A percentile compares a stretch with the other conserved stretches of the same genome.
These are phyloP conservation scores for Talaromyces liani DNA, from an alignment of 495 filamentous ascomycete species.

Conservation along the genomic window DNA sequence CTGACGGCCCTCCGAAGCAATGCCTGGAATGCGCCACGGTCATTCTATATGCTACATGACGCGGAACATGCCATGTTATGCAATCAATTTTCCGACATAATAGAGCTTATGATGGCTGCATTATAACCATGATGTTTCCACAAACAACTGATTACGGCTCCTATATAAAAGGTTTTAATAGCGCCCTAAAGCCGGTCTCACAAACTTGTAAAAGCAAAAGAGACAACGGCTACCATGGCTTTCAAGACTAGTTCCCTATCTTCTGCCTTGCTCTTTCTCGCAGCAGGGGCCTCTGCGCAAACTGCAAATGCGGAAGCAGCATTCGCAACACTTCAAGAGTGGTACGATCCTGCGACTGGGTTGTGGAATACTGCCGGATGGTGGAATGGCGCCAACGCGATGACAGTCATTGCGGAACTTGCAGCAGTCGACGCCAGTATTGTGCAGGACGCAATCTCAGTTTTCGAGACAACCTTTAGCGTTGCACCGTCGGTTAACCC, in stretches of 20 bases:
- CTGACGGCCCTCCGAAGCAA: background rate
- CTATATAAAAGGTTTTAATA: background rate
- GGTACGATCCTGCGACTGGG: conserved; percentile 55
- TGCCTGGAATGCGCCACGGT: background rate
- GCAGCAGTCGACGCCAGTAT: conserved; percentile 35
- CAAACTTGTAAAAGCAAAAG: background rate
- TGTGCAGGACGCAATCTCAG: conserved; percentile 21
- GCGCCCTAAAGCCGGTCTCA: background rate
- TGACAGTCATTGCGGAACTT: conserved; percentile 58
- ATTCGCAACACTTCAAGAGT: conserved; percentile 47
- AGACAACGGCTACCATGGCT: background rate
- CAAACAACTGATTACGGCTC: too few species aligned
- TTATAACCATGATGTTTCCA: background rate
- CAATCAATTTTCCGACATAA: background rate
- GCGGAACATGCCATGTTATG: background rate
- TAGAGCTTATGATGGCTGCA: background rate
- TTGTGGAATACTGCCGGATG: conserved; percentile 61
- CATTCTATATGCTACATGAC: background rate
- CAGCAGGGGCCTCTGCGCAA: background rate
- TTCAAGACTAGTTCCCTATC: background rate
- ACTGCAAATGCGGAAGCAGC: conserved; percentile 33
- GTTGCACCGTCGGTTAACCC: conserved; percentile 23
- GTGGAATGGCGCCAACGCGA: conserved; percentile 71
- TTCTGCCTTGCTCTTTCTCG: background rate
- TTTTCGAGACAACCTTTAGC: conserved; percentile 37